These are phyloP conservation scores for Fragaria vesca DNA, from an alignment of 306 rosid species.

Conservation along the genomic window DNA sequence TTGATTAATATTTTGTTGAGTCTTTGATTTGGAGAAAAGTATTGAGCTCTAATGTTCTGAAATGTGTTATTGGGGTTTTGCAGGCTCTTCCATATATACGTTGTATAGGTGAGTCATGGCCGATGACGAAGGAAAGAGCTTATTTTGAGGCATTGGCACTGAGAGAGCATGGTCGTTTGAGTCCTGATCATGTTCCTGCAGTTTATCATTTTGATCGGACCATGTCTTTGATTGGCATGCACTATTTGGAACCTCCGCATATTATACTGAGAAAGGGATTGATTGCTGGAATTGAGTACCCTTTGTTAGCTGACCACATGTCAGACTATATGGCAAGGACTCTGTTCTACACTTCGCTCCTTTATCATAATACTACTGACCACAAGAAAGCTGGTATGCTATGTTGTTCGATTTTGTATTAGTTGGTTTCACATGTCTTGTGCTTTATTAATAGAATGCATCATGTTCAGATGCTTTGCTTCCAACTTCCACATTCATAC, in stretches of 20 bases:
- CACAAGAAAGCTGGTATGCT: conserved; percentile 73
- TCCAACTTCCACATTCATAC: neutral
- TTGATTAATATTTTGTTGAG: neutral
- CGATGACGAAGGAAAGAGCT: conserved; percentile 88
- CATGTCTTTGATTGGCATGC: conserved; percentile 87
- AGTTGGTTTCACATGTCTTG: neutral
- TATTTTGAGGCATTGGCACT: conserved; percentile 73
- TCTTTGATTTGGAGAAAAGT: neutral
- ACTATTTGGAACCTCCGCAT: conserved; percentile 89
- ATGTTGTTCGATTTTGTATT: neutral
- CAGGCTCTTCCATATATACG: conserved; percentile 91
- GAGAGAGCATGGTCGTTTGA: conserved; percentile 34
- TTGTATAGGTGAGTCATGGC: conserved; percentile 93
- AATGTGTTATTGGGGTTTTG: neutral
- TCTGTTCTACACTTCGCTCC: conserved; percentile 75
- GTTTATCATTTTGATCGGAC: conserved; percentile 83
- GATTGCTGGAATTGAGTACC: conserved; percentile 80
- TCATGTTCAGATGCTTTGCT: neutral
- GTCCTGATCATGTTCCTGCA: conserved; percentile 71
- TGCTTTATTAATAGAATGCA: neutral
- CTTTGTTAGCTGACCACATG: conserved; percentile 64
- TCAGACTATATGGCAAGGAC: conserved; percentile 79
- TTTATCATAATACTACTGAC: conserved; percentile 61
- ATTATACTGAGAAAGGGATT: conserved; percentile 86
- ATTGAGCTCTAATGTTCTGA: neutral